These are phyloP conservation scores for Globisporangium ultimum DNA, from an alignment of 352 stramenopile species.

Conservation along the genomic window DNA sequence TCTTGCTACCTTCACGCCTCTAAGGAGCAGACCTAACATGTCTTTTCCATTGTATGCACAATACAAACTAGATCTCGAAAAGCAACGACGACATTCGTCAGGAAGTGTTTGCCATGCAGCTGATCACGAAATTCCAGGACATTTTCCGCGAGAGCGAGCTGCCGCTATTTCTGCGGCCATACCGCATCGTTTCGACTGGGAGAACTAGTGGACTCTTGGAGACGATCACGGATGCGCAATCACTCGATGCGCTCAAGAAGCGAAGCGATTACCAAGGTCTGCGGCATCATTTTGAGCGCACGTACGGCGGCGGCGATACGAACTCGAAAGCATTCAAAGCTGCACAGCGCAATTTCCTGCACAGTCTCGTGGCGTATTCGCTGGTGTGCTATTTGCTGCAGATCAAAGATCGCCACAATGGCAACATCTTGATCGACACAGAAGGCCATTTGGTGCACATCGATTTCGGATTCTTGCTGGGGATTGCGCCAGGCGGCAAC, in stretches of 20 bases:
- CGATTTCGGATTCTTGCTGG: constrained; percentile 96
- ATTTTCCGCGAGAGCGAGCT: constrained; percentile 91
- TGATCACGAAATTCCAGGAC: constrained; percentile 92
- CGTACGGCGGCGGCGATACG: constrained; percentile 69
- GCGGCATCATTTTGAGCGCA: constrained; percentile 89
- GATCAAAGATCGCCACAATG: constrained; percentile 96
- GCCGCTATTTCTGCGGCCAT: constrained; percentile 92
- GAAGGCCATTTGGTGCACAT: constrained; percentile 93
- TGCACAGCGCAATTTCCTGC: constrained; percentile 58
- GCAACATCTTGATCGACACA: constrained; percentile 93
- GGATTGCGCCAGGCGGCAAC: constrained; percentile 91
- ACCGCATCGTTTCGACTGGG: constrained; percentile 93
- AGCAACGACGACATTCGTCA: constrained; percentile 96
- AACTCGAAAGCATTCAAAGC: constrained; percentile 35
- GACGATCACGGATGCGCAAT: constrained; percentile 94
- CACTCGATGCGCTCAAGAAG: constrained; percentile 94
- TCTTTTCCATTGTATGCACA: too few species aligned
- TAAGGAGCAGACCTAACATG: background rate
- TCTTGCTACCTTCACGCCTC: background rate
- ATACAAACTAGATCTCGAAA: constrained; percentile 87
- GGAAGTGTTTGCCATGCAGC: constrained; percentile 95
- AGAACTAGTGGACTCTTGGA: constrained; percentile 92
- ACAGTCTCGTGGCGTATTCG: constrained; percentile 65
- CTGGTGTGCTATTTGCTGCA: constrained; percentile 87
- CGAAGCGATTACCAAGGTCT: constrained; percentile 80